Evolutionary conservation across 2,329 filamentous ascomycete species (phyloP).

Genomic region (Penicillium sp.): DNA sequence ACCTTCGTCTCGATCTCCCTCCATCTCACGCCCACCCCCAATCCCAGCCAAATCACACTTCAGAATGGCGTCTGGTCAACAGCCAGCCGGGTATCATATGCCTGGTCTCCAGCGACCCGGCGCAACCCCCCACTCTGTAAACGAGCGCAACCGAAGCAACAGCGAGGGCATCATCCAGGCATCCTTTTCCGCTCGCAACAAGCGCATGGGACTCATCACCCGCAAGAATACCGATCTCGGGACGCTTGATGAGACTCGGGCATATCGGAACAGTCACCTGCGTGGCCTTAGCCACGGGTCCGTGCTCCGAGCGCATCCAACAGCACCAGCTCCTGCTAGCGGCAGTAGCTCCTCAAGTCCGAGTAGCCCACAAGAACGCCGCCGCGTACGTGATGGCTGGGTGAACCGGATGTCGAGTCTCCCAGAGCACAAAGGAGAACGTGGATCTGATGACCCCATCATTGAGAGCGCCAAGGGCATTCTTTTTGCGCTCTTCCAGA

Average conservation of each 20-base stretch:
- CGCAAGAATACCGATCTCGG: conserved; percentile 58
- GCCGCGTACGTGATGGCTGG: conserved; percentile 45
- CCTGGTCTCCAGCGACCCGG: conserved; percentile 66
- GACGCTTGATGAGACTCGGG: conserved; percentile 54
- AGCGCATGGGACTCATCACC: conserved; percentile 63
- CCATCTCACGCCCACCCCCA: conserved; percentile 67
- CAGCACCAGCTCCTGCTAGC: conserved; percentile 29
- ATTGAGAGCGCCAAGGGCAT: conserved; percentile 60
- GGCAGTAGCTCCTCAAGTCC: conserved; percentile 48
- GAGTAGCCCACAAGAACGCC: conserved; percentile 46
- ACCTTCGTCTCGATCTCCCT: conserved; percentile 71
- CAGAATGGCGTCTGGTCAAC: conserved; percentile 54
- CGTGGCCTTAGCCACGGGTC: conserved; percentile 62
- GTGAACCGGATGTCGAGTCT: conserved; percentile 59
- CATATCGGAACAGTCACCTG: conserved; percentile 57
- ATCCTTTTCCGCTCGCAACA: conserved; percentile 50
- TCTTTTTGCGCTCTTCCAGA: conserved; percentile 57
- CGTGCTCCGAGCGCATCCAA: conserved; percentile 45
- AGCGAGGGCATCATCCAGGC: conserved; percentile 61
- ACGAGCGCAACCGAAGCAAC: conserved; percentile 60
- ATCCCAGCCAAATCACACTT: conserved; percentile 82
- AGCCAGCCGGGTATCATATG: conserved; percentile 38
- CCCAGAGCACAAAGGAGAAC: conserved; percentile 57
- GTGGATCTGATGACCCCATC: conserved; percentile 50
- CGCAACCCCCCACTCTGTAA: conserved; percentile 70